Percentiles rank a stretch among this genome's conserved stretches.
These are phyloP conservation scores for Dionaea muscipula DNA, from an alignment of 179 eudicot species.

Conservation along the genomic window DNA sequence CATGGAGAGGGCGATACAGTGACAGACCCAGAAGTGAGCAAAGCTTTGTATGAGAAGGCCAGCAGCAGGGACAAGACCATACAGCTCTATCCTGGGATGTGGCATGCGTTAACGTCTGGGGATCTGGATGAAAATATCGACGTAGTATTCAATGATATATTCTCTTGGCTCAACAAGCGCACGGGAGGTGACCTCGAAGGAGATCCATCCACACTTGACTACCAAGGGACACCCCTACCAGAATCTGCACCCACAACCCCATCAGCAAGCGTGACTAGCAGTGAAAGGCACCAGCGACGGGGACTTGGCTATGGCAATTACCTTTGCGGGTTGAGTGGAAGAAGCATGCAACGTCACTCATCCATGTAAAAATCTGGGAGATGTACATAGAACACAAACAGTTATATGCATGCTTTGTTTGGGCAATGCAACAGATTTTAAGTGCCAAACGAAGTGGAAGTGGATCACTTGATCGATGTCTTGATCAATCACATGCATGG, in stretches of 20 bases:
- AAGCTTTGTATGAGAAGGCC: conserved; percentile 58
- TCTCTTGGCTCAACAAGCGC: conserved; percentile 65
- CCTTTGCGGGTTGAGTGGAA: conserved; percentile 61
- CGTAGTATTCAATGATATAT: conserved; percentile 63
- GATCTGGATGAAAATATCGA: conserved; percentile 71
- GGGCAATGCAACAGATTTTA: not conserved
- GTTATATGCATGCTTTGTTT: not conserved
- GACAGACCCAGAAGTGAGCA: conserved; percentile 95
- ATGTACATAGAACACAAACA: too few relatives aligned
- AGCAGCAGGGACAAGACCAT: conserved; percentile 83
- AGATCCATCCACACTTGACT: not conserved
- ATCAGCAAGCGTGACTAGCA: not conserved
- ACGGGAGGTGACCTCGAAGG: not conserved
- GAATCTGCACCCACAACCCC: conserved; percentile 18
- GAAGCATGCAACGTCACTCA: conserved; percentile 48
- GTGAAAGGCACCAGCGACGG: conserved; percentile 9
- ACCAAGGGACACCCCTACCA: conserved; percentile 9
- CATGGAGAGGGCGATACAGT: conserved; percentile 93
- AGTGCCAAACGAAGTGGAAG: conserved; percentile 6
- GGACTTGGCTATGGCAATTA: conserved; percentile 25
- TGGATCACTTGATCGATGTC: too few relatives aligned
- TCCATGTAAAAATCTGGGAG: conserved; percentile 27
- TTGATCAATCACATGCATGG: too few relatives aligned
- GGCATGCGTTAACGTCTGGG: conserved; percentile 87
- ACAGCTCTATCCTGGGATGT: conserved; percentile 83